These are phyloP conservation scores for Coleophoma eucalyptorum DNA, from an alignment of 2,329 filamentous ascomycete species.

Conservation along the genomic window DNA sequence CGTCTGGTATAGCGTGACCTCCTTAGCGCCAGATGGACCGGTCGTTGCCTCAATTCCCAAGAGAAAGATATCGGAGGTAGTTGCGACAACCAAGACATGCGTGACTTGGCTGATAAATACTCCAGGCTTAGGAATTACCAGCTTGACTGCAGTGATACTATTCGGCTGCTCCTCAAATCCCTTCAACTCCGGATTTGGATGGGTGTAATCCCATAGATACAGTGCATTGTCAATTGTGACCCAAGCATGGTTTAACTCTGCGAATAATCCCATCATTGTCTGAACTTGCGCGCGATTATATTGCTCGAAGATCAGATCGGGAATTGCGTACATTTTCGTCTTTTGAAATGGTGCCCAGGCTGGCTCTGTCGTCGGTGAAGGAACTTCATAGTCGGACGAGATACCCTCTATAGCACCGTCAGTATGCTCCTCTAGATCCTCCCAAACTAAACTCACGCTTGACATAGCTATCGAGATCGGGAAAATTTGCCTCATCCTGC, in stretches of 20 bases:
- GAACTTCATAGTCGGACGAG: conserved; percentile 87
- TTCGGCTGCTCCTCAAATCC: conserved; percentile 88
- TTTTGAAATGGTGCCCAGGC: conserved; percentile 90
- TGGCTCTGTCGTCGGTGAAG: conserved; percentile 48
- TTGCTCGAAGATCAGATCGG: conserved; percentile 87
- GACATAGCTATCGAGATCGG: conserved; percentile 85
- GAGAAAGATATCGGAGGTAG: conserved; percentile 77
- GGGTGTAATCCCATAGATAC: conserved; percentile 97
- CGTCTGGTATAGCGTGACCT: conserved; percentile 81
- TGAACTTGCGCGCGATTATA: conserved; percentile 84
- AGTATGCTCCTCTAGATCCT: conserved; percentile 5
- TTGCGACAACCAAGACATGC: conserved; percentile 85
- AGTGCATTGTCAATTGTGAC: conserved; percentile 92
- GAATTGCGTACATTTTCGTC: conserved; percentile 81
- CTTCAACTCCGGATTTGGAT: conserved; percentile 84
- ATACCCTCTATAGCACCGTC: conserved; percentile 63
- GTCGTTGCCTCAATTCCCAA: conserved; percentile 75
- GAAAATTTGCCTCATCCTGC: conserved; percentile 73
- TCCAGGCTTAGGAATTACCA: conserved; percentile 78
- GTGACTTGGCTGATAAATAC: conserved; percentile 87
- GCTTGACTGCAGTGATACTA: conserved; percentile 85
- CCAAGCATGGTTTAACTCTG: conserved; percentile 93
- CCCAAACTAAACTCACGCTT: conserved; percentile 60
- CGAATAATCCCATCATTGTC: conserved; percentile 93
- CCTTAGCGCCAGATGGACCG: conserved; percentile 64